Evolutionary conservation across 768 basidiomycete species (phyloP).

Genomic region (Termitomyces sp.): DNA sequence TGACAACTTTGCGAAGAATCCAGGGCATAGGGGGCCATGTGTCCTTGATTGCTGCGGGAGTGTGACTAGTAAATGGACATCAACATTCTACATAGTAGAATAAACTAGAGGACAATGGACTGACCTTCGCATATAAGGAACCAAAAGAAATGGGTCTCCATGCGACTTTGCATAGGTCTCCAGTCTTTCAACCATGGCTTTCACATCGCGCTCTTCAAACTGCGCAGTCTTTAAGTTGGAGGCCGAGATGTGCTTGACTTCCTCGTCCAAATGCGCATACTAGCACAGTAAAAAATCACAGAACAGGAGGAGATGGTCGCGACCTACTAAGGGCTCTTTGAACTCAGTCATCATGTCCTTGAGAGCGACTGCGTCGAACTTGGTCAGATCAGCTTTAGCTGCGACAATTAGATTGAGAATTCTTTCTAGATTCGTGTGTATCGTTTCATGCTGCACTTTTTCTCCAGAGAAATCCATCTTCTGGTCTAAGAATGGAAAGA

Average conservation of each 20-base stretch:
- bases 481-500: conserved; percentile 30
- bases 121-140: conserved; percentile 33
- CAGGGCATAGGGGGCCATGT: conserved; percentile 34
- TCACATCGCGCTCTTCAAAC: conserved; percentile 23
- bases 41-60: conserved; percentile 28
- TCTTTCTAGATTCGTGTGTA: conserved; percentile 24
- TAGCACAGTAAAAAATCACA: conserved; percentile 5
- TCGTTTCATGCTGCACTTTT: conserved; percentile 27
- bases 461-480: conserved; percentile 34
- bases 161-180: conserved; percentile 26
- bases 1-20: conserved; percentile 28
- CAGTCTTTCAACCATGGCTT: conserved; percentile 20
- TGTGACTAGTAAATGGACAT: conserved; percentile 23
- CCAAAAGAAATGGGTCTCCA: conserved; percentile 25
- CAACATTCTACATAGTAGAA: not conserved
- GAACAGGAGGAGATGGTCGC: not conserved
- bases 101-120: not conserved
- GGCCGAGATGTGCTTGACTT: conserved; percentile 27
- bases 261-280: conserved; percentile 32
- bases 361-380: conserved; percentile 24
- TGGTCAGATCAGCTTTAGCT: conserved; percentile 19
- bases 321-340: conserved; percentile 25
- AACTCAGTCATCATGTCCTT: conserved; percentile 22
- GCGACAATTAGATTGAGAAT: conserved; percentile 20
- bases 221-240: conserved; percentile 23